These are phyloP conservation scores for Dissophora globulifera DNA, from an alignment of 192 early-diverging fungal genomes.

Conservation along the genomic window DNA sequence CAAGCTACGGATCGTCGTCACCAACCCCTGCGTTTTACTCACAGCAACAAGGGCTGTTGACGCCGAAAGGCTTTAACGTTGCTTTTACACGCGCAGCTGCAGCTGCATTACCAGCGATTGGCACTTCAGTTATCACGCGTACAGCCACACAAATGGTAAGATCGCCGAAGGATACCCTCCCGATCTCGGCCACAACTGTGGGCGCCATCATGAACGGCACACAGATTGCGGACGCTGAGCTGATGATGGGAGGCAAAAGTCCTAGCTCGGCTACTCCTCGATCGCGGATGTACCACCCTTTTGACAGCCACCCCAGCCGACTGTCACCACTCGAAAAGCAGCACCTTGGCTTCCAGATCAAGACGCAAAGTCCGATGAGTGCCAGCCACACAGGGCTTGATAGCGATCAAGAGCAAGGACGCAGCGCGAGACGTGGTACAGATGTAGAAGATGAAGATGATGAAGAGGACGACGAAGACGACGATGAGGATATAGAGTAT, in stretches of 20 bases:
- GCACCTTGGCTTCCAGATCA: constrained; percentile 19
- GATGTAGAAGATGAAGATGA: not conserved
- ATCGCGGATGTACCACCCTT: constrained; percentile 15
- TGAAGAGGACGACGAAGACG: constrained; percentile 3
- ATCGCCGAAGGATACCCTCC: no score
- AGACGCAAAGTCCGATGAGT: not conserved
- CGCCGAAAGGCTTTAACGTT: not conserved
- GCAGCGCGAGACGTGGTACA: no score
- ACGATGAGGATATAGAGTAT: not conserved
- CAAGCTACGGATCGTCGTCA: not conserved
- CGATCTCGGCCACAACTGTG: no score
- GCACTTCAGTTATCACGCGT: no score
- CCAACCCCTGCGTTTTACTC: not conserved
- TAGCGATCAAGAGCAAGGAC: no score
- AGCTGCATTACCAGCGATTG: not conserved
- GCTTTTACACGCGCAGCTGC: not conserved
- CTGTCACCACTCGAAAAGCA: constrained; percentile 36
- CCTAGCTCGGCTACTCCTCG: constrained; percentile 15
- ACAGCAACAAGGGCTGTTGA: not conserved
- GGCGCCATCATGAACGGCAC: no score
- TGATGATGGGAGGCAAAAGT: not conserved
- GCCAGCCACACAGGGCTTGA: not conserved
- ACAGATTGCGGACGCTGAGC: no score
- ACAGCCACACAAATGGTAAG: no score
- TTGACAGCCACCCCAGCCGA: constrained; percentile 40